Conservation (phyloP, 768 basidiomycete genomes). For the Leucocoprinus leucothites region DNA sequence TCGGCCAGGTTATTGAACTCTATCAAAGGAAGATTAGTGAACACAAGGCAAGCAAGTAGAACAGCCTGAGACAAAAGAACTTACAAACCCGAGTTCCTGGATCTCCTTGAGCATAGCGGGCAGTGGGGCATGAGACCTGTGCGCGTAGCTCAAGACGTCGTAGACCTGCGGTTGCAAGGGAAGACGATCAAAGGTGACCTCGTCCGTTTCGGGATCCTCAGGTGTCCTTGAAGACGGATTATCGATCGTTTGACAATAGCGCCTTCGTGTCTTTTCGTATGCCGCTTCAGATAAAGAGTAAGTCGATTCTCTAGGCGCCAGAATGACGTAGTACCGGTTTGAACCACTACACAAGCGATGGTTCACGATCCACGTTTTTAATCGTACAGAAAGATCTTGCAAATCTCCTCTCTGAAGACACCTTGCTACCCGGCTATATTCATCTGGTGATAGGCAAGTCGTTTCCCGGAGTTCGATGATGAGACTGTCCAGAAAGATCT, state of each 20-base stretch:
- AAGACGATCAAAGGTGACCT: conserved; percentile 50
- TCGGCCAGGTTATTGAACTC: conserved; percentile 71
- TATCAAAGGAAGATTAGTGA: conserved; percentile 21
- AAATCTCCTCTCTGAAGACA: conserved; percentile 41
- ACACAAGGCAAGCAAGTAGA: neutral
- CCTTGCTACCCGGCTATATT: conserved; percentile 49
- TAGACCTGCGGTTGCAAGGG: conserved; percentile 69
- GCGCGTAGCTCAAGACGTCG: conserved; percentile 65
- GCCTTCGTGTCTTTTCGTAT: conserved; percentile 44
- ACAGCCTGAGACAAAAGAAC: conserved; percentile 19
- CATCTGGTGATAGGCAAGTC: conserved; percentile 51
- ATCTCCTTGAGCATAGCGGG: conserved; percentile 54
- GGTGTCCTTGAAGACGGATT: neutral
- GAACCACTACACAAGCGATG: conserved; percentile 66
- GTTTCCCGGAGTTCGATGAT: conserved; percentile 58
- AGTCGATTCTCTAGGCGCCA: conserved; percentile 58
- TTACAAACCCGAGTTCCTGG: conserved; percentile 57
- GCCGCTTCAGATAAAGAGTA: conserved; percentile 48
- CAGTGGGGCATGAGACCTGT: conserved; percentile 54
- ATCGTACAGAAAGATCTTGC: conserved; percentile 31
- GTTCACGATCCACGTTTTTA: conserved; percentile 52
- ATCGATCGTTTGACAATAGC: conserved; percentile 19
- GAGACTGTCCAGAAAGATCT: conserved; percentile 46
- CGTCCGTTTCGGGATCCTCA: neutral
- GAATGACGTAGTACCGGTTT: conserved; percentile 50